These are phyloP conservation scores for Ruellia speciosa DNA, from an alignment of 305 asterid species.

Conservation along the genomic window DNA sequence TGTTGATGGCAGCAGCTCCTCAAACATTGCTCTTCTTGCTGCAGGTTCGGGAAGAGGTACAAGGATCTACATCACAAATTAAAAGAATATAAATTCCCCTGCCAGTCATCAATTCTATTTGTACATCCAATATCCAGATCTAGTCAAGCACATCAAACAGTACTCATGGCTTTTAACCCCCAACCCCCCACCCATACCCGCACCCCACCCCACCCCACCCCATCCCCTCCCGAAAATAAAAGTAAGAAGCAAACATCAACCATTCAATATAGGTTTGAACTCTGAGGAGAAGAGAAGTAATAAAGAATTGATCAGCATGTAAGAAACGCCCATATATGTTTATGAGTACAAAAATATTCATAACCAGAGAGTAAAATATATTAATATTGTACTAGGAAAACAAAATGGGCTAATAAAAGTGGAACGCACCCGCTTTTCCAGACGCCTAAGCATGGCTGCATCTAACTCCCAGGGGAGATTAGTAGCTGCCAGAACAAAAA, in stretches of 20 bases:
- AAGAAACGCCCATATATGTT: background rate
- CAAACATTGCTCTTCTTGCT: constrained; percentile 88
- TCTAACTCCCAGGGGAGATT: constrained; percentile 98
- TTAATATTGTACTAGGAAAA: constrained; percentile 6
- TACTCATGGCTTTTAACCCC: background rate
- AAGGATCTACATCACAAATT: constrained; percentile 52
- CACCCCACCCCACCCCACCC: too few species aligned
- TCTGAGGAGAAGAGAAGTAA: background rate
- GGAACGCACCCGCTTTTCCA: constrained; percentile 70
- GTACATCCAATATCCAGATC: background rate
- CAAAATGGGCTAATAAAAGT: too few species aligned
- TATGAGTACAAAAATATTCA: too few species aligned
- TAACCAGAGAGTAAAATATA: background rate
- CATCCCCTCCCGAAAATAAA: too few species aligned
- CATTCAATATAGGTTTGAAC: background rate
- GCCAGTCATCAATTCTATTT: background rate
- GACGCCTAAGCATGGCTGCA: constrained; percentile 99
- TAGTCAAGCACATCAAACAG: background rate
- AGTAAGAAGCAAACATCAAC: too few species aligned
- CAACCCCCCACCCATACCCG: too few species aligned
- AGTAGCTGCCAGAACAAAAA: constrained; percentile 95
- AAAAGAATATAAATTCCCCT: constrained; percentile 3
- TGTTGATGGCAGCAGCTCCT: constrained; percentile 54
- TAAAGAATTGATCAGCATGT: background rate
- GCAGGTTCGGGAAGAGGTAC: constrained; percentile 93